Evolutionary conservation across 768 basidiomycete genomes (phyloP).

Genomic region (Pleurotus ostreatus): DNA sequence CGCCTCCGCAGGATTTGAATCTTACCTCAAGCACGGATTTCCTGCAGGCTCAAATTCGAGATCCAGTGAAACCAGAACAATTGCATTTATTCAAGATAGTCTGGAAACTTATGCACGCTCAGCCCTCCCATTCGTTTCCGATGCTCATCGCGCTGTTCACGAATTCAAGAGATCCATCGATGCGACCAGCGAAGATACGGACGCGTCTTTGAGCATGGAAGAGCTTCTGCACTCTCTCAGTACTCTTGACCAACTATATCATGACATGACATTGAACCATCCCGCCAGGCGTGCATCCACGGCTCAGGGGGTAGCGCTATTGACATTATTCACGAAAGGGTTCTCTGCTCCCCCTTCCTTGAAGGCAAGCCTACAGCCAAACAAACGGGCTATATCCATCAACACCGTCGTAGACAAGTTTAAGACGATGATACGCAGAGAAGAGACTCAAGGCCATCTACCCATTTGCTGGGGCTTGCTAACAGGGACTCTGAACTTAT

Average conservation of each 20-base stretch:
- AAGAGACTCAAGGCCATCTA: constrained; percentile 74
- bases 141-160: constrained; percentile 51
- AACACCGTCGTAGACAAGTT: constrained; percentile 55
- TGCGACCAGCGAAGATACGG: constrained; percentile 10
- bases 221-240: constrained; percentile 39
- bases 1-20: constrained; percentile 90
- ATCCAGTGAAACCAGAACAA: constrained; percentile 20
- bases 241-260: constrained; percentile 72
- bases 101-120: constrained; percentile 74
- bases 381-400: constrained; percentile 18
- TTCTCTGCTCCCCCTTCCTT: constrained; percentile 55
- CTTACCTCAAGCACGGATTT: constrained; percentile 85
- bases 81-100: constrained; percentile 67
- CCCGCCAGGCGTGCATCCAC: constrained; percentile 83
- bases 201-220: constrained; percentile 5
- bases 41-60: constrained; percentile 22
- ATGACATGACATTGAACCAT: constrained; percentile 86
- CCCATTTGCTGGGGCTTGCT: constrained; percentile 90
- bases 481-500: constrained; percentile 70
- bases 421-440: constrained; percentile 64
- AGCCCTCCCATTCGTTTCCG: constrained; percentile 76
- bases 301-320: constrained; percentile 88
- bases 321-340: constrained; percentile 83
- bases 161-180: constrained; percentile 13
- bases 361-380: constrained; percentile 16